Conservation (phyloP, 345 rosid genomes). For the Bruguiera parviflora region DNA sequence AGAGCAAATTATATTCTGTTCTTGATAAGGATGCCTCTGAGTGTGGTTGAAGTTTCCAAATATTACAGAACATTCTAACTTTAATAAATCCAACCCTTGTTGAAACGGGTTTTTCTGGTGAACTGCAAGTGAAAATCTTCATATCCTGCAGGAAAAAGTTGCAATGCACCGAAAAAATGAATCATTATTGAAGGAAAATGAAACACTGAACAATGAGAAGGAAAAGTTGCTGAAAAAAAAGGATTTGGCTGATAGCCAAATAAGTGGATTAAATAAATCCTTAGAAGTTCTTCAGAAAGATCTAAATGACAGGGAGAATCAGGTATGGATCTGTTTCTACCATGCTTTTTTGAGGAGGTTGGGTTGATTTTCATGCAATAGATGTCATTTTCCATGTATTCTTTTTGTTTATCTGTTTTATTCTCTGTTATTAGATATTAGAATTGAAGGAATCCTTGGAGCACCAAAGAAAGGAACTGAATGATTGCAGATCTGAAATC, state of each 20-base stretch:
- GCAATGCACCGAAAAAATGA: conserved; percentile 80
- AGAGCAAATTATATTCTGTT: no score
- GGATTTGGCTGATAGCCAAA: conserved; percentile 62
- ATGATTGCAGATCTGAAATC: conserved; percentile 88
- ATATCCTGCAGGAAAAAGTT: conserved; percentile 76
- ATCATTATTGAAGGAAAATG: conserved; percentile 49
- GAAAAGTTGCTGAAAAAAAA: conserved; percentile 54
- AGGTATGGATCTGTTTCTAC: conserved; percentile 42
- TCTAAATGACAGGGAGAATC: conserved; percentile 75
- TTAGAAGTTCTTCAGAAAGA: conserved; percentile 75
- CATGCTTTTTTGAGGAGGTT: conserved; percentile 14
- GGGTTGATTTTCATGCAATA: conserved; percentile 18
- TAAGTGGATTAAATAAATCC: conserved; percentile 62
- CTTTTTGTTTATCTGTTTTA: not conserved
- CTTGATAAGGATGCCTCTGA: no score
- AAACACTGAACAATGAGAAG: conserved; percentile 55
- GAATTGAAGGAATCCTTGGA: conserved; percentile 66
- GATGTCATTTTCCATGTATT: not conserved
- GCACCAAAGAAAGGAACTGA: conserved; percentile 71
- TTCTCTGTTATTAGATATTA: conserved; percentile 51
- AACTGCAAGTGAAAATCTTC: conserved; percentile 8
- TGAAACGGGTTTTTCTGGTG: conserved; percentile 1
- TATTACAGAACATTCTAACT: not conserved
- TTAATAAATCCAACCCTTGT: no score
- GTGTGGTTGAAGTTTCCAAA: not conserved